phyloP scores from a whole-genome alignment of 345 rosid species.

The Ceriops tagal region DNA sequence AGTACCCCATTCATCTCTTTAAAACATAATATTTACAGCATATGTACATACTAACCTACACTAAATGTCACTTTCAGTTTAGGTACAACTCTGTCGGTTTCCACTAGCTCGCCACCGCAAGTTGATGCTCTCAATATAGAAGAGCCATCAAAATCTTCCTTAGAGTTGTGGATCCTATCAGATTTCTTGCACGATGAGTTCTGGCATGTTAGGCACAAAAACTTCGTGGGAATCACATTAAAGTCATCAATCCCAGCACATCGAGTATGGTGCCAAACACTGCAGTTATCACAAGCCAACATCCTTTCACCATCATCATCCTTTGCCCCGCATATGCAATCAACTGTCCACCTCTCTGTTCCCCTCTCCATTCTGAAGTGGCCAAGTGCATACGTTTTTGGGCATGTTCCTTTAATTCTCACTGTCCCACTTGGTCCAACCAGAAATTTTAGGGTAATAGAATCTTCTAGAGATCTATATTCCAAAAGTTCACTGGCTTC shows the following conservation, averaged over 20 bases:
- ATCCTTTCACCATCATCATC: constrained; percentile 75
- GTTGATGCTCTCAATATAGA: neutral
- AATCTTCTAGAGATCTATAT: constrained; percentile 45
- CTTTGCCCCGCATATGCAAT: constrained; percentile 62
- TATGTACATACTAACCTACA: constrained; percentile 7
- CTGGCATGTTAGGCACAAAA: constrained; percentile 41
- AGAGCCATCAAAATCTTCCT: neutral
- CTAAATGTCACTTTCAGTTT: constrained; percentile 1
- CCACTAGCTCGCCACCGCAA: constrained; percentile 5
- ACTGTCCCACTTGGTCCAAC: constrained; percentile 44
- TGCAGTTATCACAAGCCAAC: constrained; percentile 64
- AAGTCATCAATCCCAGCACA: constrained; percentile 61
- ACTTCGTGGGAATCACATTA: constrained; percentile 41
- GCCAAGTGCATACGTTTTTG: constrained; percentile 44
- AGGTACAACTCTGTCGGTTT: constrained; percentile 1
- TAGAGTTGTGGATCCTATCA: neutral
- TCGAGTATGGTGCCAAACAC: constrained; percentile 74
- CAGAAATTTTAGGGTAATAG: constrained; percentile 45
- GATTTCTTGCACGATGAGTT: neutral
- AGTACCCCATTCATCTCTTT: too few relatives aligned
- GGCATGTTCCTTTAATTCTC: constrained; percentile 43
- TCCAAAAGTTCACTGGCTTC: constrained; percentile 47
- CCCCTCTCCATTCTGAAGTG: constrained; percentile 65
- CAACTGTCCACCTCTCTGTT: constrained; percentile 57
- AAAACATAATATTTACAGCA: too few relatives aligned